Evolutionary conservation across 805 yeast species (phyloP).

Genomic region (Lipomyces lipofer): DNA sequence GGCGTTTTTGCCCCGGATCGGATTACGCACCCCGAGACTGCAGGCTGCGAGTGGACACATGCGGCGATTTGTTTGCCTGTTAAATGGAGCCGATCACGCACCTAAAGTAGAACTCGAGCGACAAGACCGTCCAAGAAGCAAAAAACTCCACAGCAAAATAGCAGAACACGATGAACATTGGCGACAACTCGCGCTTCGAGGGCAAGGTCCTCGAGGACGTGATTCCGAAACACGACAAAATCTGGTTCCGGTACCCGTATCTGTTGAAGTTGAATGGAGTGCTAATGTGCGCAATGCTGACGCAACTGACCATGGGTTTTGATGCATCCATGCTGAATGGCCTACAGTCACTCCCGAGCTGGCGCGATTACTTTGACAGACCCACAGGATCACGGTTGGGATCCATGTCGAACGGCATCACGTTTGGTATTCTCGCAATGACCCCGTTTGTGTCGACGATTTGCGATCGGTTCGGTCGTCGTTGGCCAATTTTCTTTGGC

Average conservation of each 20-base stretch:
- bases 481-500: slow-evolving; percentile 33
- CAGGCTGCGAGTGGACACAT: no score
- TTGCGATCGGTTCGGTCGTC: slow-evolving; percentile 47
- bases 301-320: slow-evolving; percentile 52
- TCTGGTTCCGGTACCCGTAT: slow-evolving; percentile 45
- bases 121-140: no score
- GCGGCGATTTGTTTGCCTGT: no score
- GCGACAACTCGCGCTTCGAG: slow-evolving; percentile 17
- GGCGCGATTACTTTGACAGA: slow-evolving; percentile 45
- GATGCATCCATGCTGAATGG: slow-evolving; percentile 55
- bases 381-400: slow-evolving; percentile 45
- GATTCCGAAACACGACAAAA: slow-evolving; percentile 35
- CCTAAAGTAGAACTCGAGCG: no score
- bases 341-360: slow-evolving; percentile 48
- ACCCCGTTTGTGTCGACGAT: slow-evolving; percentile 35
- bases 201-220: slow-evolving; percentile 20
- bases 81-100: no score
- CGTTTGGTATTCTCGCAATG: slow-evolving; percentile 44
- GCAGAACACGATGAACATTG: slow-evolving; percentile 10
- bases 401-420: slow-evolving; percentile 46
- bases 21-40: no score
- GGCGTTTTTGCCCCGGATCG: no score
- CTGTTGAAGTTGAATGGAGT: slow-evolving; percentile 44
- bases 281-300: slow-evolving; percentile 46
- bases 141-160: no score